Conservation (phyloP, 192 early-diverging fungal genomes). For the Gonapodya sp. region DNA sequence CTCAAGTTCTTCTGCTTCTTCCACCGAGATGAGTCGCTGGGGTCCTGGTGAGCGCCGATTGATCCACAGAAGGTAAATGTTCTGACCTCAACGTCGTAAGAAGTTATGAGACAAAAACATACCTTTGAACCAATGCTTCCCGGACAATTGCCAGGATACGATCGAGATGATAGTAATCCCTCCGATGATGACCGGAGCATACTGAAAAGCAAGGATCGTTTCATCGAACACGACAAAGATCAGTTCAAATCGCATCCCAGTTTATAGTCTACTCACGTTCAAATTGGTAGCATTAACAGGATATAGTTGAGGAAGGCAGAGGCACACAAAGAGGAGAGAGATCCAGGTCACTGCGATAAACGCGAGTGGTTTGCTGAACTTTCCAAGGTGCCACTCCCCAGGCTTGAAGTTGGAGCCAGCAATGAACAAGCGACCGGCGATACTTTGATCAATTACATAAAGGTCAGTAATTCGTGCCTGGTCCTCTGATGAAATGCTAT, state of each 20-base stretch:
- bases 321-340: slow-evolving; percentile 28
- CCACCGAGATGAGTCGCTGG: slow-evolving; percentile 3
- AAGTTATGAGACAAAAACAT: neutral
- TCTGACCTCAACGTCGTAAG: neutral
- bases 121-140: slow-evolving; percentile 23
- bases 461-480: no score
- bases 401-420: slow-evolving; percentile 25
- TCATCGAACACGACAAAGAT: neutral
- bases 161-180: slow-evolving; percentile 14
- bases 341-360: slow-evolving; percentile 31
- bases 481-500: no score
- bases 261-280: slow-evolving; percentile 17
- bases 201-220: slow-evolving; percentile 9
- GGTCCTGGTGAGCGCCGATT: neutral
- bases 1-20: neutral
- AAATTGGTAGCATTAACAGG: slow-evolving; percentile 24
- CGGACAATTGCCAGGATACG: slow-evolving; percentile 20
- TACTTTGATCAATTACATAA: no score
- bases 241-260: neutral
- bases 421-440: slow-evolving; percentile 26
- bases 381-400: slow-evolving; percentile 30
- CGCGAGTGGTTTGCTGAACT: slow-evolving; percentile 24
- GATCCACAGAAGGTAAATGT: neutral
- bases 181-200: slow-evolving; percentile 27
- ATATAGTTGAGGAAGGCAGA: slow-evolving; percentile 28